Conservation (phyloP, 805 yeast genomes). For the Candida namnaoensis region DNA sequence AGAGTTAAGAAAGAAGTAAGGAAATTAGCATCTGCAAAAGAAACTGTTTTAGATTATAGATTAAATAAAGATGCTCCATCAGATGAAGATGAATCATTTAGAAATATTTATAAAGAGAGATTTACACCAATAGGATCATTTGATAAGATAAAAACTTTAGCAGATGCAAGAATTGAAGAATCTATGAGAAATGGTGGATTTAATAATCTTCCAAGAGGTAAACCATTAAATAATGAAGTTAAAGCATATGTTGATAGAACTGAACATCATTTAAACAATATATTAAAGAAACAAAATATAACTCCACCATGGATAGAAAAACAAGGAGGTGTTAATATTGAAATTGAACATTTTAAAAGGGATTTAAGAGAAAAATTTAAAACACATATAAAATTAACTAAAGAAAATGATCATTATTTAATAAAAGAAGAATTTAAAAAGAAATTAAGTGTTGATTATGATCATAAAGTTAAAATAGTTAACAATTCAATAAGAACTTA, state of each 20-base stretch:
- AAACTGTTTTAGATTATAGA: conserved; percentile 55
- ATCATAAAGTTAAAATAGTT: conserved; percentile 25
- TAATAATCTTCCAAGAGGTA: conserved; percentile 53
- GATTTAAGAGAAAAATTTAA: conserved; percentile 34
- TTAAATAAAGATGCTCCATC: conserved; percentile 22
- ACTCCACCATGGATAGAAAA: conserved; percentile 89
- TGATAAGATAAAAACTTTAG: conserved; percentile 49
- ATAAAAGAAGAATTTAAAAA: conserved; percentile 10
- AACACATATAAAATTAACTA: conserved; percentile 5
- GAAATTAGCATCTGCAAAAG: conserved; percentile 54
- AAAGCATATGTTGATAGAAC: conserved; percentile 57
- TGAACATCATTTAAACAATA: conserved; percentile 73
- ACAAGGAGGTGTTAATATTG: conserved; percentile 46
- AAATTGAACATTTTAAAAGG: conserved; percentile 37
- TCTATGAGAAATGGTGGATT: conserved; percentile 68
- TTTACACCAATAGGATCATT: conserved; percentile 33
- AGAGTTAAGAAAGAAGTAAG: conserved; percentile 17
- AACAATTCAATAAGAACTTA: conserved; percentile 48
- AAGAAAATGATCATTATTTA: conserved; percentile 3
- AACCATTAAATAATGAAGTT: conserved; percentile 35
- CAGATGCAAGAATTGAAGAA: conserved; percentile 70
- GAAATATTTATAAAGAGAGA: conserved; percentile 54
- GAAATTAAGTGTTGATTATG: conserved; percentile 12
- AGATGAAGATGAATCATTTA: conserved; percentile 38
- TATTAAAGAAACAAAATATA: conserved; percentile 66